A percentile compares a stretch with the other conserved stretches of the same genome.
Conservation (phyloP, 352 stramenopile genomes). For the Pythium sukuiense region DNA sequence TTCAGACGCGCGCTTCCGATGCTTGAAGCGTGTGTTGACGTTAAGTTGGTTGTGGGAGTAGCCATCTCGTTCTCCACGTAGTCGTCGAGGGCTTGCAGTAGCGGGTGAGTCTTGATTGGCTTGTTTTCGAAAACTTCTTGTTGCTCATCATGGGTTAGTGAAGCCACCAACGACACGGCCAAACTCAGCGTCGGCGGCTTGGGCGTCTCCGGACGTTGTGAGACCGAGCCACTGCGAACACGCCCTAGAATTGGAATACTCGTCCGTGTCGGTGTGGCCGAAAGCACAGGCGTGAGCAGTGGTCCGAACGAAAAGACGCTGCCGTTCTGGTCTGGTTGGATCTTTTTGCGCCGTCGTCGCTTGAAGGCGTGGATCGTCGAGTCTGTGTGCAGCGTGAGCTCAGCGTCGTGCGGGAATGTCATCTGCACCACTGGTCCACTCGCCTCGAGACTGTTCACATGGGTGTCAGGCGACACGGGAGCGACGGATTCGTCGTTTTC, state of each 20-base stretch:
- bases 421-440: slow-evolving; percentile 46
- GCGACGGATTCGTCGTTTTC: slow-evolving; percentile 67
- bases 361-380: slow-evolving; percentile 59
- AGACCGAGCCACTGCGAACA: slow-evolving; percentile 1
- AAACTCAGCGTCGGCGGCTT: slow-evolving; percentile 52
- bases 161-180: slow-evolving; percentile 68
- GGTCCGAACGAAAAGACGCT: background rate
- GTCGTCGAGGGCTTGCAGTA: slow-evolving; percentile 64
- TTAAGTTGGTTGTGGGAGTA: background rate
- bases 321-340: background rate
- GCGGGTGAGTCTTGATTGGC: slow-evolving; percentile 62
- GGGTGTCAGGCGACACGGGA: slow-evolving; percentile 63
- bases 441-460: slow-evolving; percentile 65
- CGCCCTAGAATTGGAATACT: slow-evolving; percentile 11
- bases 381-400: slow-evolving; percentile 40
- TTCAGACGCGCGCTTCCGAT: background rate
- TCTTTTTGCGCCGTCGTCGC: slow-evolving; percentile 41
- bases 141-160: slow-evolving; percentile 68
- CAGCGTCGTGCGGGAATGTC: slow-evolving; percentile 56
- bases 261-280: background rate
- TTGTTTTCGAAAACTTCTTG: slow-evolving; percentile 61
- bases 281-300: slow-evolving; percentile 7
- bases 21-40: background rate
- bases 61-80: slow-evolving; percentile 57
- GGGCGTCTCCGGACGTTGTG: slow-evolving; percentile 4